Evolutionary conservation across 1,284 basidiomycete genomes (phyloP).

Genomic region (Cryptococcus depauperatus): DNA sequence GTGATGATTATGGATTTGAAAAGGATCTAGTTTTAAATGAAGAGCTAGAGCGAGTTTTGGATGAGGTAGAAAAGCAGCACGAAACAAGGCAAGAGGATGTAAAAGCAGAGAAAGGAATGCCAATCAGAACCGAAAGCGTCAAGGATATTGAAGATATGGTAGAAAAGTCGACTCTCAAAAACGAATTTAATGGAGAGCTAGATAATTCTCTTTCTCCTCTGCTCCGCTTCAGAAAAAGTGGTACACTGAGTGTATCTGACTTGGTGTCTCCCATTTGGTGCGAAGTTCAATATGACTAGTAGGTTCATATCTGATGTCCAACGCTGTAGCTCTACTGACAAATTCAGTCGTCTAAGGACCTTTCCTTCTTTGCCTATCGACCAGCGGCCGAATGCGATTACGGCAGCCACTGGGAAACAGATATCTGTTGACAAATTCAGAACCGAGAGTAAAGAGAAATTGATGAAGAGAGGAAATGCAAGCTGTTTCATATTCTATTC

Average conservation of each 20-base stretch:
- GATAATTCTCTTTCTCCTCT: constrained; percentile 21
- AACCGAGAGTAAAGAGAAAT: constrained; percentile 55
- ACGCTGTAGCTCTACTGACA: neutral
- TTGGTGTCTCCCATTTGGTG: constrained; percentile 51
- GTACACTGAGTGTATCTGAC: constrained; percentile 48
- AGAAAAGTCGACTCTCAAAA: neutral
- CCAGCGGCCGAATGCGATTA: constrained; percentile 56
- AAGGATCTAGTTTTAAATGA: constrained; percentile 24
- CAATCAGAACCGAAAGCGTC: neutral
- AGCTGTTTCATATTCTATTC: too few relatives aligned
- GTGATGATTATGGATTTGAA: constrained; percentile 19
- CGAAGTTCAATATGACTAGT: constrained; percentile 50
- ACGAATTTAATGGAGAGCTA: constrained; percentile 9
- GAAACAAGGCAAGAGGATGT: neutral
- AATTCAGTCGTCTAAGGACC: constrained; percentile 36
- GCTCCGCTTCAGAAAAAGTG: constrained; percentile 31
- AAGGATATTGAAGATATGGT: constrained; percentile 21
- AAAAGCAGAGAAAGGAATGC: neutral
- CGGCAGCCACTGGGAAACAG: constrained; percentile 56
- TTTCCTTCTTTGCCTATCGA: constrained; percentile 52
- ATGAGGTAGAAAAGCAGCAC: constrained; percentile 14
- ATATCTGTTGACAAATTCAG: constrained; percentile 57
- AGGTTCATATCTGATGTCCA: neutral
- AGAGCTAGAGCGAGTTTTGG: constrained; percentile 22
- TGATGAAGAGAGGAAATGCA: constrained; percentile 55